Evolutionary conservation across 2,329 filamentous ascomycete genomes (phyloP).

Genomic region (Colletotrichum caudatum): DNA sequence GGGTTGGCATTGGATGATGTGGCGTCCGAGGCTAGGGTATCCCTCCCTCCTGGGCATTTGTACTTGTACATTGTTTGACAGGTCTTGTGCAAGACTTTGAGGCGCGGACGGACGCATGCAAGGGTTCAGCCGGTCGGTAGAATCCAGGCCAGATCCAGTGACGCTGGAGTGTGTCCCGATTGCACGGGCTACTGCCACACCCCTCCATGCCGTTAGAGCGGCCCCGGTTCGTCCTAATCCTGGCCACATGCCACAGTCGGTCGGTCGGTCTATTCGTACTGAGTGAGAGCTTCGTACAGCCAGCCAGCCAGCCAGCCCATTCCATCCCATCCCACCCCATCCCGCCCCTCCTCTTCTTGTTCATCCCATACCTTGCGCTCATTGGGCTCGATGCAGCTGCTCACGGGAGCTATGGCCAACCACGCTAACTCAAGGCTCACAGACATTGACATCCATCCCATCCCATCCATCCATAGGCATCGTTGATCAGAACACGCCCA

Average conservation of each 20-base stretch:
- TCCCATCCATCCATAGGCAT: neutral
- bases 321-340: too few species aligned
- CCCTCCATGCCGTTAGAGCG: constrained; percentile 40
- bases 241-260: constrained; percentile 39
- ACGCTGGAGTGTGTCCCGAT: constrained; percentile 40
- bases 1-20: constrained; percentile 4
- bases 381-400: constrained; percentile 40
- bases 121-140: constrained; percentile 42
- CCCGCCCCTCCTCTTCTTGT: constrained; percentile 24
- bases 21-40: constrained; percentile 2
- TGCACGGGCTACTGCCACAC: constrained; percentile 39
- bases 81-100: constrained; percentile 35
- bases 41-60: constrained; percentile 7
- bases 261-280: neutral
- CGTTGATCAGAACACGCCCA: constrained; percentile 9
- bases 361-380: constrained; percentile 34
- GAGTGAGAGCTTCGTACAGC: constrained; percentile 5
- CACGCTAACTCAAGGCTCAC: constrained; percentile 41
- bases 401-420: constrained; percentile 42
- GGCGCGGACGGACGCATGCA: constrained; percentile 40
- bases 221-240: constrained; percentile 34
- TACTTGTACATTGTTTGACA: constrained; percentile 33
- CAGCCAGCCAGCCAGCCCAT: too few species aligned
- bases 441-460: constrained; percentile 29
- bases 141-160: constrained; percentile 41